These are phyloP conservation scores for Lactarius akahatsu DNA, from an alignment of 768 basidiomycete species.

Conservation along the genomic window DNA sequence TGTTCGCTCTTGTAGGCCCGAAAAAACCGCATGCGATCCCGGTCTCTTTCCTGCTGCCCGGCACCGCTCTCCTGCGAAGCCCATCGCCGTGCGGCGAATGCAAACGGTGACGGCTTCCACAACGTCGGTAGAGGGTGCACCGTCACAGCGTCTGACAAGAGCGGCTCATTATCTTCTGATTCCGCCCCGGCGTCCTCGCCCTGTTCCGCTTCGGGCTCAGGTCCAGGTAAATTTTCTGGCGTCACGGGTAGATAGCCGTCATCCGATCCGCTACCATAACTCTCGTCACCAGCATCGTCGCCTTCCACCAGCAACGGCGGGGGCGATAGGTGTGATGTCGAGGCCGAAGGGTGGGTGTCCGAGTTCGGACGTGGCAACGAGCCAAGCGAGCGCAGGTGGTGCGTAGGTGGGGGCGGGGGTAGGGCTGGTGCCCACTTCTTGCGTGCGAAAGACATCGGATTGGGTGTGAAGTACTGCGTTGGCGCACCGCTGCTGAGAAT, in stretches of 20 bases:
- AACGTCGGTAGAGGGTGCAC: slow-evolving; percentile 14
- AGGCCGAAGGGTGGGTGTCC: not conserved
- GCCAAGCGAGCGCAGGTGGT: slow-evolving; percentile 23
- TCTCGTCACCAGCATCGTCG: slow-evolving; percentile 7
- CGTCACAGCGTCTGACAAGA: slow-evolving; percentile 17
- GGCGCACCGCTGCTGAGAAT: slow-evolving; percentile 12
- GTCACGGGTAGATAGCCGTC: slow-evolving; percentile 32
- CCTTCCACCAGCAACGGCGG: slow-evolving; percentile 6
- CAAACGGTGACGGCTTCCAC: slow-evolving; percentile 28
- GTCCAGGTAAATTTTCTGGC: slow-evolving; percentile 23
- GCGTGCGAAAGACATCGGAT: slow-evolving; percentile 38
- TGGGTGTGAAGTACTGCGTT: slow-evolving; percentile 33
- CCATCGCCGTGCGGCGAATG: slow-evolving; percentile 29
- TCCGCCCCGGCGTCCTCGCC: slow-evolving; percentile 22
- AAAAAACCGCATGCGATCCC: slow-evolving; percentile 19
- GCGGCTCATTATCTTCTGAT: slow-evolving; percentile 26
- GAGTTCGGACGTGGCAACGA: not conserved
- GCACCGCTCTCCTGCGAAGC: slow-evolving; percentile 12
- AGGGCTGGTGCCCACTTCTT: slow-evolving; percentile 35
- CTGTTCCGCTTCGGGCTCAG: slow-evolving; percentile 8
- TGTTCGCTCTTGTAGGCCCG: slow-evolving; percentile 2
- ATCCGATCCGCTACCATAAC: slow-evolving; percentile 26
- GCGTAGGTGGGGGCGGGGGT: slow-evolving; percentile 18
- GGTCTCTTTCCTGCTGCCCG: slow-evolving; percentile 12
- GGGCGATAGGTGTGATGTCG: not conserved